Evolutionary conservation across 768 basidiomycete genomes (phyloP), one percentile per base, ranked within the genome.

Genomic region (Hygrophorus pudorinus): DNA sequence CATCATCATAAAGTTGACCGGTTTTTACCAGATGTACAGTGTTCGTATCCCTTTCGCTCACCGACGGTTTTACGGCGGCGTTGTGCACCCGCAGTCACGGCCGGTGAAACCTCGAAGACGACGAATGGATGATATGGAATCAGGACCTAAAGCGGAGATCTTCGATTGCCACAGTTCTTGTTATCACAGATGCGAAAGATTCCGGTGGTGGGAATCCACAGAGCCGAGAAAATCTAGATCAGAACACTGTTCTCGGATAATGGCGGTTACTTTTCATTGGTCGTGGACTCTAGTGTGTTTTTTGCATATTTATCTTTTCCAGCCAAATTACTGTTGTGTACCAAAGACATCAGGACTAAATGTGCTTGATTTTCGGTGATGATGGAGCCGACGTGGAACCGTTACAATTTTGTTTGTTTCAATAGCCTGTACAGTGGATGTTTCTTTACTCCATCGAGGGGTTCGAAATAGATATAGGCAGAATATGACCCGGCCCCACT

Each of bases 111-210:
- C 27, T 53, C 10, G 47, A 52, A 3, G 52, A 56, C 27, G 21
- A 24, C 7, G 14, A 51, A n/a, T 55, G 54, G 54, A 28, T 55
- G n/a, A 51, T 55, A 0, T 43, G 42, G 42, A 4, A 43, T 21
- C 42, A 43, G 16, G 31, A 36, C 18, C 42, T 30, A 16, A 33
- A 43, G n/a, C 32, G 20, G 17, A 29, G 42, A 34, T 32, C 42
- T 20, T 34, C 16, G 12, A 43, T 34, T 14, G 17, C 33, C 14
- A 12, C 31, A 6, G 42, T 43, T 14, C 31, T 18, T 43, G 14
- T 16, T 43, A 2, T 24, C 27, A 5, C 40, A 14, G 27, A 41
- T 41, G 40, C 20, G 21, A 20, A 13, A 24, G 21, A 28, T 27
- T 11, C 18, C n/a, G n/a, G n/a, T 5, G 24, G n/a, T 2, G 7